phyloP scores from a whole-genome alignment of 1,139 yeast species.

The Schwanniomyces etchellsii region DNA sequence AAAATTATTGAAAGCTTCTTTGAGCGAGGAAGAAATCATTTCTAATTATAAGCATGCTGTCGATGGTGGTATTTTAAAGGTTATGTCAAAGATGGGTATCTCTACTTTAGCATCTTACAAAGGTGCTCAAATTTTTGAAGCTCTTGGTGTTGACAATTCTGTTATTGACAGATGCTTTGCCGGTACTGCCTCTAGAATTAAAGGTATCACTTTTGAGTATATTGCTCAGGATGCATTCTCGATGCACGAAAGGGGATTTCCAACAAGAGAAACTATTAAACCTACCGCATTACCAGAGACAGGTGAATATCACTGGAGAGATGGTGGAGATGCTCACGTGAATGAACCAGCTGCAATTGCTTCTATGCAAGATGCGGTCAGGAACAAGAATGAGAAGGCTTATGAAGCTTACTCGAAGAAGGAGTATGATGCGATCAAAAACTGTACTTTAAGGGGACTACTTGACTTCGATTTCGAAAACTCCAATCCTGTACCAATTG shows the following conservation, averaged over 20 bases:
- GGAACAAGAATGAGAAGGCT: slow-evolving; percentile 91
- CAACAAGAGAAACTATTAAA: slow-evolving; percentile 64
- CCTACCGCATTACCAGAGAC: slow-evolving; percentile 83
- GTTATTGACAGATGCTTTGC: slow-evolving; percentile 95
- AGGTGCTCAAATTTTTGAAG: slow-evolving; percentile 98
- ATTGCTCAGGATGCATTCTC: slow-evolving; percentile 96
- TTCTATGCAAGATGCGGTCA: slow-evolving; percentile 91
- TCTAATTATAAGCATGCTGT: slow-evolving; percentile 76
- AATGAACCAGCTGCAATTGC: slow-evolving; percentile 96
- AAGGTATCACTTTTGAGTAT: slow-evolving; percentile 91
- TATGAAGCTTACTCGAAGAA: slow-evolving; percentile 85
- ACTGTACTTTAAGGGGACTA: slow-evolving; percentile 91
- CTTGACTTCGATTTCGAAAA: slow-evolving; percentile 79
- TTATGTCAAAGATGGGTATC: slow-evolving; percentile 99
- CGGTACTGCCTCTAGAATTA: slow-evolving; percentile 95
- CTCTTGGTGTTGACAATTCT: slow-evolving; percentile 90
- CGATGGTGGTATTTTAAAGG: slow-evolving; percentile 90
- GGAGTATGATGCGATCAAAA: slow-evolving; percentile 86
- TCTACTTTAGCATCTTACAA: slow-evolving; percentile 95
- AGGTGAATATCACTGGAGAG: slow-evolving; percentile 98
- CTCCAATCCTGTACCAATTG: slow-evolving; percentile 78
- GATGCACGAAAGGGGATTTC: slow-evolving; percentile 88
- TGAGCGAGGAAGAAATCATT: slow-evolving; percentile 56
- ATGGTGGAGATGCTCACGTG: slow-evolving; percentile 94
- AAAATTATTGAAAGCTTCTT: slow-evolving; percentile 56